Conservation (phyloP, 2,329 filamentous ascomycete genomes). For the Fusarium sp. region DNA sequence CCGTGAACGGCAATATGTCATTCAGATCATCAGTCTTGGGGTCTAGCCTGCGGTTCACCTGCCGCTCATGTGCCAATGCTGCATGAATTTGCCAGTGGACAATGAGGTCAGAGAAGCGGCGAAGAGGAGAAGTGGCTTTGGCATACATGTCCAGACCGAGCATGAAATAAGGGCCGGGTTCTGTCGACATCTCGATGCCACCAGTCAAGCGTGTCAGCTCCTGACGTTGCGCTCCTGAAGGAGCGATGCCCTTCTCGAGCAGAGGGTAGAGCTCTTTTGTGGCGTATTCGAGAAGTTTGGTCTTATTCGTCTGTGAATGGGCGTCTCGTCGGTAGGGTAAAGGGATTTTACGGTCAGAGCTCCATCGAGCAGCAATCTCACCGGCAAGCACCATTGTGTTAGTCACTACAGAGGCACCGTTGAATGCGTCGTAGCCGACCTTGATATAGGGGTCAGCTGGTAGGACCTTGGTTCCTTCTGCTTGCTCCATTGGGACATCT, state of each 20-base stretch:
- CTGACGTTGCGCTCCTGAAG: conserved; percentile 43
- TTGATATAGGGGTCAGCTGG: conserved; percentile 61
- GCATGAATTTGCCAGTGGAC: conserved; percentile 73
- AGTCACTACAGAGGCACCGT: conserved; percentile 47
- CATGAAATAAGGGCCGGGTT: conserved; percentile 62
- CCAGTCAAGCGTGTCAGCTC: conserved; percentile 51
- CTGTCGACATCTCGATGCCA: conserved; percentile 59
- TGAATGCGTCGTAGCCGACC: conserved; percentile 44
- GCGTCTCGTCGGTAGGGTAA: conserved; percentile 65
- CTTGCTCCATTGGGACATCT: conserved; percentile 34
- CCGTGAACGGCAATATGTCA: conserved; percentile 57
- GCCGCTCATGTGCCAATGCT: conserved; percentile 58
- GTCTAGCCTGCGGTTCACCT: conserved; percentile 40
- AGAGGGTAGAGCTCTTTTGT: conserved; percentile 47
- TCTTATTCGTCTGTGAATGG: conserved; percentile 49
- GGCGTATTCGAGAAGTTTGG: conserved; percentile 49
- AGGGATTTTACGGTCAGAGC: conserved; percentile 63
- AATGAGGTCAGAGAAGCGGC: conserved; percentile 68
- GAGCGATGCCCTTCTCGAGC: conserved; percentile 44
- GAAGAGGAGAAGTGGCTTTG: conserved; percentile 72
- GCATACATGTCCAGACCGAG: conserved; percentile 68
- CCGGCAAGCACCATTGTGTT: conserved; percentile 68
- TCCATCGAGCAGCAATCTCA: conserved; percentile 69
- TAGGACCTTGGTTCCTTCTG: conserved; percentile 37
- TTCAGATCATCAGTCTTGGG: conserved; percentile 41